Evolutionary conservation across 768 basidiomycete genomes (phyloP).

Genomic region (Psilocybe azurescens): DNA sequence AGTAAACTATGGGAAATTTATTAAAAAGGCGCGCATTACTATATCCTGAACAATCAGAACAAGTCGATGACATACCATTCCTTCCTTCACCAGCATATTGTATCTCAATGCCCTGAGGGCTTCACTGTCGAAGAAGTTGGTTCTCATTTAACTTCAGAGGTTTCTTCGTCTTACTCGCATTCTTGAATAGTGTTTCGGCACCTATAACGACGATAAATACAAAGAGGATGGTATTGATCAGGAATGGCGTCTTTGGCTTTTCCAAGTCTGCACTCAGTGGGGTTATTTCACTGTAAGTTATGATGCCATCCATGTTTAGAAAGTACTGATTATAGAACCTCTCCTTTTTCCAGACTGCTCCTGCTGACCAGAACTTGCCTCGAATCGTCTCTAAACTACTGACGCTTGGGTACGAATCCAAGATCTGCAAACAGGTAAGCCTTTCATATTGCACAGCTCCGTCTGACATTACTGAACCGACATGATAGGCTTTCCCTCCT

Average conservation of each 20-base stretch:
- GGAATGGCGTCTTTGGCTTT: slow-evolving; percentile 87
- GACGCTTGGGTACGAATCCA: slow-evolving; percentile 47
- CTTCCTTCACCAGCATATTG: slow-evolving; percentile 46
- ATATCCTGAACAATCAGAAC: background rate
- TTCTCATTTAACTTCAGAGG: background rate
- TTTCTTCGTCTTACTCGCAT: background rate
- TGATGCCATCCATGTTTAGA: background rate
- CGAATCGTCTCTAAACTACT: slow-evolving; percentile 82
- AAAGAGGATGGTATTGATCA: slow-evolving; percentile 64
- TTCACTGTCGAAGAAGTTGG: slow-evolving; percentile 39
- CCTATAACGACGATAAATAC: slow-evolving; percentile 72
- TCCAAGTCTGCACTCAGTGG: slow-evolving; percentile 96
- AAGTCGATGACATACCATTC: background rate
- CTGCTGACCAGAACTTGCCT: slow-evolving; percentile 70
- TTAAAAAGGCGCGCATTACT: slow-evolving; percentile 59
- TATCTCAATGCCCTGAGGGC: slow-evolving; percentile 60
- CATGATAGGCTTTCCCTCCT: slow-evolving; percentile 69
- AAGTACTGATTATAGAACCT: background rate
- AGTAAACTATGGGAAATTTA: slow-evolving; percentile 77
- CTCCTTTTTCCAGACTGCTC: slow-evolving; percentile 60
- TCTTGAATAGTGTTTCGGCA: slow-evolving; percentile 79
- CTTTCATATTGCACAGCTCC: background rate
- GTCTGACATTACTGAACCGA: background rate
- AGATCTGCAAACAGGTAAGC: slow-evolving; percentile 39
- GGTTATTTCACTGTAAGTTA: slow-evolving; percentile 83